A percentile compares a stretch with the other conserved stretches of the same genome.
These are phyloP conservation scores for Maudiozyma bulderi DNA, from an alignment of 805 yeast genomes.

Conservation along the genomic window DNA sequence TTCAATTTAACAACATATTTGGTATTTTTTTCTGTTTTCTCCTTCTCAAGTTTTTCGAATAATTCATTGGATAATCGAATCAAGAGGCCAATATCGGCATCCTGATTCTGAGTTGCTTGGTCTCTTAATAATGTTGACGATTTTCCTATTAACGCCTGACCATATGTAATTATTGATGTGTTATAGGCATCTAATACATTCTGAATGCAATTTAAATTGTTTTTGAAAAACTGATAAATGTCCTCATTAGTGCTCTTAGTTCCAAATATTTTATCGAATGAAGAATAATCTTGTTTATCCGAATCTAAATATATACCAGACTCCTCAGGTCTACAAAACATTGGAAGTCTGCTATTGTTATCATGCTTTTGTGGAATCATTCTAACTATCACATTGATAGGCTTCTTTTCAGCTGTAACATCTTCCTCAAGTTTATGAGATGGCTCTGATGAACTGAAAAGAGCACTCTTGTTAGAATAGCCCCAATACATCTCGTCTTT, in stretches of 20 bases:
- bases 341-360: not conserved
- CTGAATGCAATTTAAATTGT: not conserved
- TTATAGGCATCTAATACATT: constrained; percentile 1
- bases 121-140: not conserved
- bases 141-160: constrained; percentile 1
- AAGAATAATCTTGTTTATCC: not conserved
- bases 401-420: not conserved
- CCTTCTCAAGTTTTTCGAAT: not conserved
- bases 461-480: not conserved
- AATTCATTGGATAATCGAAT: not conserved
- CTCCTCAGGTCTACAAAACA: not conserved
- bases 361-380: not conserved
- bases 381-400: not conserved
- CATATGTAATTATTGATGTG: constrained; percentile 3
- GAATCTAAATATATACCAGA: not conserved
- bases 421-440: not conserved
- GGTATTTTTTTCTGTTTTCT: not conserved
- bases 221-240: not conserved
- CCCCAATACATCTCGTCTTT: constrained; percentile 2
- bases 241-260: not conserved
- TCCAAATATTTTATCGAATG: not conserved
- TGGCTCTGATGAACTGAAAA: not conserved
- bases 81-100: not conserved
- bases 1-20: constrained; percentile 63
- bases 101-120: not conserved